Evolutionary conservation across 306 rosid genomes (phyloP).

Genomic region (Fragaria nilgerrensis): DNA sequence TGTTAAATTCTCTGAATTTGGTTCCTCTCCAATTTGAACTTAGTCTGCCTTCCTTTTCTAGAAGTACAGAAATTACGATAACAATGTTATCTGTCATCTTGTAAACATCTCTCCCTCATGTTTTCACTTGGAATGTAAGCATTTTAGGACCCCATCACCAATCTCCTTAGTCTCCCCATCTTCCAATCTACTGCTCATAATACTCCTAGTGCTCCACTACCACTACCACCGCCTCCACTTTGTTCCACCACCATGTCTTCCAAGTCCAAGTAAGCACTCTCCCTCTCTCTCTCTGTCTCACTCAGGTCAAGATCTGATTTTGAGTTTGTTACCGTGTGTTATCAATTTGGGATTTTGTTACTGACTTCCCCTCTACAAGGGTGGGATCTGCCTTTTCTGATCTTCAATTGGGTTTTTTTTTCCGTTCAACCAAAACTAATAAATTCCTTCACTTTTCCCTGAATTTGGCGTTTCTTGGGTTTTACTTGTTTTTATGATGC

Average conservation of each 20-base stretch:
- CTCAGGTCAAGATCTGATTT: constrained; percentile 49
- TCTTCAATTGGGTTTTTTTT: neutral
- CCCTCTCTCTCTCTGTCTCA: constrained; percentile 1
- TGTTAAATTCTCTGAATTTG: constrained; percentile 34
- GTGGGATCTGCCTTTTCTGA: constrained; percentile 46
- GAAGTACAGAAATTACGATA: neutral
- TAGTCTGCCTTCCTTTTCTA: neutral
- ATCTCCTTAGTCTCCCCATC: constrained; percentile 10
- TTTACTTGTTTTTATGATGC: constrained; percentile 4
- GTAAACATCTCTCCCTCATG: constrained; percentile 8
- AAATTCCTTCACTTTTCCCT: neutral
- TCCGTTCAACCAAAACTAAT: constrained; percentile 5
- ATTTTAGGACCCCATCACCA: constrained; percentile 33
- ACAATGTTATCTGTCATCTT: constrained; percentile 30
- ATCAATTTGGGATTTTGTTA: constrained; percentile 16
- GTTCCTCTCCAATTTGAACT: neutral
- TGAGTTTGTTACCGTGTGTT: constrained; percentile 8
- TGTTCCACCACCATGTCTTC: constrained; percentile 59
- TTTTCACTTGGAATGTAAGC: constrained; percentile 49
- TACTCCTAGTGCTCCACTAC: constrained; percentile 15
- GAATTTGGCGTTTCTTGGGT: constrained; percentile 21
- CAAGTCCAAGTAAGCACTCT: constrained; percentile 62
- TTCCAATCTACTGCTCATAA: neutral
- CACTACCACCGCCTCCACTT: constrained; percentile 17
- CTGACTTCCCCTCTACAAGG: constrained; percentile 6